phyloP scores from a whole-genome alignment of 2,329 filamentous ascomycete species.

The Neonectria punicea region DNA sequence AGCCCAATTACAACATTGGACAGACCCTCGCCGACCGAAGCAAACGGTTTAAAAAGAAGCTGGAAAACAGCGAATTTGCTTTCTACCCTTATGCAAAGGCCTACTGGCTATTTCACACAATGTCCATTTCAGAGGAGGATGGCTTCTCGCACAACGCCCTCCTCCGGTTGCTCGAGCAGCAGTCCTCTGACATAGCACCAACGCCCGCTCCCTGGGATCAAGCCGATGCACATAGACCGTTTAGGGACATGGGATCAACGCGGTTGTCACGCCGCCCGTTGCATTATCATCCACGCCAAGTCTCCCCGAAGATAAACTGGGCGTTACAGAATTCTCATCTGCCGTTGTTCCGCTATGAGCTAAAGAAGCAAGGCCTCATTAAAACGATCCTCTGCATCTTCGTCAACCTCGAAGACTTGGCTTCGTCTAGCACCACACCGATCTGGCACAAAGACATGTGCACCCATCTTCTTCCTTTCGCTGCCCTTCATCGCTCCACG shows the following conservation, averaged over 20 bases:
- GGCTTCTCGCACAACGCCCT: background rate
- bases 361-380: background rate
- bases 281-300: background rate
- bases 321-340: background rate
- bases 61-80: background rate
- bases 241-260: too few relatives aligned
- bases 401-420: background rate
- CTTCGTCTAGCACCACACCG: background rate
- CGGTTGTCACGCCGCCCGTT: too few relatives aligned
- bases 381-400: background rate
- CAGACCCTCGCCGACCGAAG: background rate
- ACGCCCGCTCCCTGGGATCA: background rate
- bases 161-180: background rate
- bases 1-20: background rate
- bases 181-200: background rate
- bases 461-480: background rate
- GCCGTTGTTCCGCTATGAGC: background rate
- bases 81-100: background rate
- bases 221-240: too few relatives aligned
- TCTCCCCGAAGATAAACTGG: background rate
- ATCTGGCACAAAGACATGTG: background rate
- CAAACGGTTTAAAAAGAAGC: background rate
- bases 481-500: background rate
- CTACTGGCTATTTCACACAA: background rate
- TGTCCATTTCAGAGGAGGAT: background rate